Base-by-base conservation (phyloP, 768 basidiomycete species). In the Grammothele lineata region DNA sequence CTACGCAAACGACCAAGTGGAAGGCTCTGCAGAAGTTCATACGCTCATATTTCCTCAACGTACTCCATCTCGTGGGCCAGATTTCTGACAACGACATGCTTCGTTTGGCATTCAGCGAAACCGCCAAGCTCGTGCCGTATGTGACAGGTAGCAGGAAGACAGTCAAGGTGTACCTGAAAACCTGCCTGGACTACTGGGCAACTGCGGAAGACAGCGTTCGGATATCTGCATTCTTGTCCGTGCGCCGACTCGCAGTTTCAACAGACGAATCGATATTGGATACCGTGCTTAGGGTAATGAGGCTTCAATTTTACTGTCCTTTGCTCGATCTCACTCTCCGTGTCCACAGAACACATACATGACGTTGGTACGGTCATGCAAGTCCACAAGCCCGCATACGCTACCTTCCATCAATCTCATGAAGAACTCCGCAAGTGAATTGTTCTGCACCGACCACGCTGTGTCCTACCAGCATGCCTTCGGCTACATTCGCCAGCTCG, bases 381-480 rank as follows among this genome's bases (percentile, higher is more conserved):
- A 92, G 61, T 79, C 84, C 10, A 96, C 92, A n/a, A 88, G 76
- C 40, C 74, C 80, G 2, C 83, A 95, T 66, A 92, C 87, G 3
- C 71, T 98, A 8, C 93, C 95, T 18, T 82, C 88, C 2, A 87
- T 98, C 66, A 95, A 89, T 58, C 70, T 98, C 36, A 95, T 97
- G 92, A 99, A 99, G 67, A 96, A 98, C 64, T 90, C 93, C 5
- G 95, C 94, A 0, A 87, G 90, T 1, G 93, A 96, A 61, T 70
- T 98, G 1, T 99, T 89, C 68, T 85, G 83, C 54, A 67, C 92
- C 42, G 75, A 87, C 57, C 85, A 84, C 50, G 73, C 77, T 12
- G 67, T 73, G 8, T 74, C 90, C 10, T 98, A 98, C 65, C 92
- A 93, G 57, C 93, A 96, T 58, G 92, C 92, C 3, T 99, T 98